Evolutionary conservation across 306 rosid genomes (phyloP).

Genomic region (Phaseolus lunatus): DNA sequence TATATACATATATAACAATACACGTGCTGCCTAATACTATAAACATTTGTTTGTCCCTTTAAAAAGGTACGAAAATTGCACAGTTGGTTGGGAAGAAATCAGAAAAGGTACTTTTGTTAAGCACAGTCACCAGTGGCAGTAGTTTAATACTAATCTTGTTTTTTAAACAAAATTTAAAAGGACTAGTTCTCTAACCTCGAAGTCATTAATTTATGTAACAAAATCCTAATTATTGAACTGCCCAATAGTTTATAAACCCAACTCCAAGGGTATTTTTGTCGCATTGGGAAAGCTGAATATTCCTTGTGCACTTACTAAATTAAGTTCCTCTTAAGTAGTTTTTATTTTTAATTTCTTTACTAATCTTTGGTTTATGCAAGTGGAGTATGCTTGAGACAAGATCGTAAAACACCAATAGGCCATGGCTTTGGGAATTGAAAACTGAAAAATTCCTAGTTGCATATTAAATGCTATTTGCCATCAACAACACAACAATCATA

Average conservation of each 20-base stretch:
- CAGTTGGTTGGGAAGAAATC: background rate
- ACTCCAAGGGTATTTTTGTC: conserved; percentile 83
- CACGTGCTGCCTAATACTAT: conserved; percentile 3
- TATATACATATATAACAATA: too few relatives aligned
- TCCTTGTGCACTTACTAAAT: conserved; percentile 42
- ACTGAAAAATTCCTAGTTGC: background rate
- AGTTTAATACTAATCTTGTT: background rate
- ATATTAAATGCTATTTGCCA: conserved; percentile 11
- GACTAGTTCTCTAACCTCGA: conserved; percentile 34
- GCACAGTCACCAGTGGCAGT: conserved; percentile 9
- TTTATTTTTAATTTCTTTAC: conserved; percentile 23
- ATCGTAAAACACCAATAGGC: conserved; percentile 26
- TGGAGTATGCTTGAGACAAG: background rate
- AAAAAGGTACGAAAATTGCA: background rate
- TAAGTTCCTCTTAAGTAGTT: background rate
- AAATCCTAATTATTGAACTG: conserved; percentile 48
- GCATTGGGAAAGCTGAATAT: conserved; percentile 89
- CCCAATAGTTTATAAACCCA: conserved; percentile 47
- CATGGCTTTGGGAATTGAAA: conserved; percentile 44
- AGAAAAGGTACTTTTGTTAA: conserved; percentile 1
- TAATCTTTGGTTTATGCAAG: conserved; percentile 11
- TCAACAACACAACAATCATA: background rate
- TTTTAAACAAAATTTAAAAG: background rate
- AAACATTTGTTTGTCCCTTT: background rate
- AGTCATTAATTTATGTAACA: conserved; percentile 33